Conservation (phyloP, 2,329 filamentous ascomycete species). For the Whalleya microplaca region DNA sequence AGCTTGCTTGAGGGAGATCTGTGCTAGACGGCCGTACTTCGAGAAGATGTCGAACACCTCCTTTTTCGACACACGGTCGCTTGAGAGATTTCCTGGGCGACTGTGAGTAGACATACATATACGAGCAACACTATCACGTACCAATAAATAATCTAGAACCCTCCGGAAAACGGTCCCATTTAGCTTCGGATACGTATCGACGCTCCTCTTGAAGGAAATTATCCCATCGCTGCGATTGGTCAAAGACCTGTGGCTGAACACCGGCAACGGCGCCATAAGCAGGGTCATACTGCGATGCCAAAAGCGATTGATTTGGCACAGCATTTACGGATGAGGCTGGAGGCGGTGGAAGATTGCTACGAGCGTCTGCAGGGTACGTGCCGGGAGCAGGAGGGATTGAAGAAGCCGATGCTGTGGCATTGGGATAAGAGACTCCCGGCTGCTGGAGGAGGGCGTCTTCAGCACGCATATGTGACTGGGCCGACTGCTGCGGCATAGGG, state of each 20-base stretch:
- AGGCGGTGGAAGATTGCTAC: conserved; percentile 37
- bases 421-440: conserved; percentile 34
- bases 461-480: conserved; percentile 40
- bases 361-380: conserved; percentile 40
- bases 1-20: conserved; percentile 94
- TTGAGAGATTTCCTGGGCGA: conserved; percentile 83
- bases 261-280: conserved; percentile 12
- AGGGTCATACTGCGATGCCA: conserved; percentile 18
- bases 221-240: conserved; percentile 62
- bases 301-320: conserved; percentile 29
- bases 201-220: conserved; percentile 74
- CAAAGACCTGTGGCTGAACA: conserved; percentile 11
- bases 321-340: conserved; percentile 37
- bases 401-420: conserved; percentile 25
- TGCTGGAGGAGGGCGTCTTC: conserved; percentile 37
- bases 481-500: conserved; percentile 43
- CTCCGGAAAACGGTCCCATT: conserved; percentile 80
- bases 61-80: conserved; percentile 89
- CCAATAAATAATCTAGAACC: conserved; percentile 82
- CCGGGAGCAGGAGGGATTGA: conserved; percentile 37
- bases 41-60: conserved; percentile 93
- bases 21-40: conserved; percentile 81
- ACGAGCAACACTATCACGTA: conserved; percentile 41
- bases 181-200: conserved; percentile 74
- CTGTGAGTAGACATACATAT: conserved; percentile 32